phyloP scores from a whole-genome alignment of 139 green algal genomes.

The Raphidocelis subcapitata region DNA sequence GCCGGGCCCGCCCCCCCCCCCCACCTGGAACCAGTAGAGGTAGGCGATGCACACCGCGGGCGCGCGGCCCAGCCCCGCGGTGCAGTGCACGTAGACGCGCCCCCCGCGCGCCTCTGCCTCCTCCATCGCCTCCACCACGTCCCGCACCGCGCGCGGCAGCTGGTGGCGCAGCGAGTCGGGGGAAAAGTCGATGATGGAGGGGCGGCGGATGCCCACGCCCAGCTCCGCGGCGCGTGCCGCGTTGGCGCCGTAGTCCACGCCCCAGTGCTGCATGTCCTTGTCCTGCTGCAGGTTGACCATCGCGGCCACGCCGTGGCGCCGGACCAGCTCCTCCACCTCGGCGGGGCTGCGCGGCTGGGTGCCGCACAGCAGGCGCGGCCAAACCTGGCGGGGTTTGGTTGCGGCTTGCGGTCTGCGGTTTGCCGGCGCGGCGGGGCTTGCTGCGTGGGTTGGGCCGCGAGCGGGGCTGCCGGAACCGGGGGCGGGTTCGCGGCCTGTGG shows the following conservation, averaged over 20 bases:
- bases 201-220: slow-evolving; percentile 51
- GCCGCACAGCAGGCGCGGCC: slow-evolving; percentile 20
- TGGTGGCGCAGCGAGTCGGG: slow-evolving; percentile 62
- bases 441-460: no score
- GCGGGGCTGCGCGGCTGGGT: slow-evolving; percentile 52
- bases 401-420: background rate
- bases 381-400: background rate
- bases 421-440: no score
- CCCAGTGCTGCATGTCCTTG: slow-evolving; percentile 68
- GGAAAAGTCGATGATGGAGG: slow-evolving; percentile 75
- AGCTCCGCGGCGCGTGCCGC: slow-evolving; percentile 27
- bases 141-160: slow-evolving; percentile 55
- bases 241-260: slow-evolving; percentile 28
- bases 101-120: slow-evolving; percentile 10
- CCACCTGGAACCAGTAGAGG: slow-evolving; percentile 57
- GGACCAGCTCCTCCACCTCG: slow-evolving; percentile 45
- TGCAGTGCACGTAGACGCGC: slow-evolving; percentile 81
- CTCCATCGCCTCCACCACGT: slow-evolving; percentile 29
- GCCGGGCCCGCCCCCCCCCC: background rate
- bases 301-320: slow-evolving; percentile 20
- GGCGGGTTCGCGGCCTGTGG: background rate
- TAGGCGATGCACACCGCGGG: slow-evolving; percentile 75
- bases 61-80: slow-evolving; percentile 69
- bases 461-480: no score
- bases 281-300: slow-evolving; percentile 63